Conservation (phyloP, 805 yeast genomes). For the Candida silvicultrix region DNA sequence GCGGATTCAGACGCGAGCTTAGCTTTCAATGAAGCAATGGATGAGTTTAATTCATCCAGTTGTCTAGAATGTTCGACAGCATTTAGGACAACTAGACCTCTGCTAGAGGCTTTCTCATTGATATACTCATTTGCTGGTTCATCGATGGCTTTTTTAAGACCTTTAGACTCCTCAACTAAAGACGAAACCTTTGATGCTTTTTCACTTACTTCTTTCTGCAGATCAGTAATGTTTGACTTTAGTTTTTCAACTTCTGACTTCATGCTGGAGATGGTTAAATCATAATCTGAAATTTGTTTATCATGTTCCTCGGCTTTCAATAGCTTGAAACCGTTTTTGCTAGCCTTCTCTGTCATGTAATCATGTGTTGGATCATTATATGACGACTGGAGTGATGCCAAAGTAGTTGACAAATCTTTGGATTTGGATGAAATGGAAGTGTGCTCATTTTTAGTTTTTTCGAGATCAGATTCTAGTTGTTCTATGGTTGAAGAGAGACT, state of each 20-base stretch:
- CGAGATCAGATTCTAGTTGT: neutral
- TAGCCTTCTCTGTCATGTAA: constrained; percentile 9
- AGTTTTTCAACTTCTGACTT: constrained; percentile 7
- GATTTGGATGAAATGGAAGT: neutral
- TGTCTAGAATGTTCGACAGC: neutral
- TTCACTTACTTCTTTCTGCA: constrained; percentile 14
- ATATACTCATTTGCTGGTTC: constrained; percentile 24
- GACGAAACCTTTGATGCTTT: constrained; percentile 4
- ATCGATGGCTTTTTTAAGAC: constrained; percentile 1
- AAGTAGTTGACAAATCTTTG: neutral
- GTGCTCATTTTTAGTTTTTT: constrained; percentile 4
- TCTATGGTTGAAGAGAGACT: neutral
- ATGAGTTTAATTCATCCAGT: constrained; percentile 1
- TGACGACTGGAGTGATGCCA: neutral
- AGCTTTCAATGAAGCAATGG: neutral
- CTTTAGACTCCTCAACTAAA: neutral
- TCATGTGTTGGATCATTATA: constrained; percentile 12
- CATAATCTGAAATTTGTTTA: neutral
- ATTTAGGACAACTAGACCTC: constrained; percentile 12
- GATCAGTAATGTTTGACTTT: constrained; percentile 4
- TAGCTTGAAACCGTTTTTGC: constrained; percentile 9
- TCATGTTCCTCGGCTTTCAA: constrained; percentile 2
- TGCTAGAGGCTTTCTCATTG: constrained; percentile 14
- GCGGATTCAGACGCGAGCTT: neutral
- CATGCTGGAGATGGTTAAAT: neutral